phyloP scores from a whole-genome alignment of 2,329 filamentous ascomycete genomes.

The Neopestalotiopsis sp. region DNA sequence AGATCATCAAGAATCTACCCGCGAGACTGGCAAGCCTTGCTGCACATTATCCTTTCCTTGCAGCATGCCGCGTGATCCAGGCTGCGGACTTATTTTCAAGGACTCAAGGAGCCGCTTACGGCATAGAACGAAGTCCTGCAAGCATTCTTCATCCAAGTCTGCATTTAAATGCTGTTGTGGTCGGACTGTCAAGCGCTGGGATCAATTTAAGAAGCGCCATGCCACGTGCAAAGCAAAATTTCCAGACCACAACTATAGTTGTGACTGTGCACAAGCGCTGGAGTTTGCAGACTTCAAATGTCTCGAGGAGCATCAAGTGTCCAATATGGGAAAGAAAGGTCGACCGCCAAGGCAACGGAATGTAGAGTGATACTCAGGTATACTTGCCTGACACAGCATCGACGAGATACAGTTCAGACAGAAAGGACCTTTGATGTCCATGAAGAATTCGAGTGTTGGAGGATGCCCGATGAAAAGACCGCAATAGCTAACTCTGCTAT shows the following conservation, averaged over 20 bases:
- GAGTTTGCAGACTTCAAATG: not conserved
- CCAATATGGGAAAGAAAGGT: not conserved
- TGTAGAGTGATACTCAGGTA: not conserved
- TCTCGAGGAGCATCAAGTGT: not conserved
- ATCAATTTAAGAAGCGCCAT: not conserved
- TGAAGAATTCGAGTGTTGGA: not conserved
- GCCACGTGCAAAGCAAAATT: not conserved
- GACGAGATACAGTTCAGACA: not conserved
- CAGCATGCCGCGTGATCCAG: slow-evolving; percentile 39
- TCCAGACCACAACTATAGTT: not conserved
- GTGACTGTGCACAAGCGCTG: not conserved
- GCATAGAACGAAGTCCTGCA: not conserved
- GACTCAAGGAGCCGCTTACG: not conserved
- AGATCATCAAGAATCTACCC: slow-evolving; percentile 26
- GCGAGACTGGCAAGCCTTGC: slow-evolving; percentile 35
- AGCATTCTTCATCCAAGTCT: not conserved
- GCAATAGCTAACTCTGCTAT: not conserved
- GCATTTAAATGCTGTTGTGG: not conserved
- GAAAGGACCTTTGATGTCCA: not conserved
- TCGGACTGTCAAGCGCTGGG: not conserved
- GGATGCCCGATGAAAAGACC: not conserved
- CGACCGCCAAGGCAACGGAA: not conserved
- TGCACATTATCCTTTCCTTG: slow-evolving; percentile 35
- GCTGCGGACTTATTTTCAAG: slow-evolving; percentile 20
- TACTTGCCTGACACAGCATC: no score